Evolutionary conservation across 176 grass and related monocot species (phyloP).

Genomic region (Ensete glaucum): DNA sequence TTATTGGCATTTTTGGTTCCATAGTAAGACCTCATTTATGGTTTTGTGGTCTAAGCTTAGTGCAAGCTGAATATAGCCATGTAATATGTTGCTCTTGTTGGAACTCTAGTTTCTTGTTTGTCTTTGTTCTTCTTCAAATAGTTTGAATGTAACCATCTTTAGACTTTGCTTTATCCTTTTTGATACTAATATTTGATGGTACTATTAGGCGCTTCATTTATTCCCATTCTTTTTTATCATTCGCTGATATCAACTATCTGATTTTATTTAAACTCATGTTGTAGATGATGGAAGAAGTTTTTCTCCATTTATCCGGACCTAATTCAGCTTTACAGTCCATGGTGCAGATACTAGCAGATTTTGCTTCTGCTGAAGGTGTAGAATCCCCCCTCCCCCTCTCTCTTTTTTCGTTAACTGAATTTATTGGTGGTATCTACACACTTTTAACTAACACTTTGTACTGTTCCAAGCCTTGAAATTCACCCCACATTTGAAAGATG

Average conservation of each 20-base stretch:
- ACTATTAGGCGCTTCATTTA: constrained; percentile 3
- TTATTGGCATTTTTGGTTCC: no score
- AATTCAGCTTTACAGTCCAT: constrained; percentile 83
- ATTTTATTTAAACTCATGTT: constrained; percentile 10
- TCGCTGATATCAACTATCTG: constrained; percentile 6
- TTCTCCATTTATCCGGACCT: constrained; percentile 90
- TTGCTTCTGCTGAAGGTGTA: constrained; percentile 77
- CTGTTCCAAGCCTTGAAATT: constrained; percentile 82
- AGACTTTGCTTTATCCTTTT: constrained; percentile 1
- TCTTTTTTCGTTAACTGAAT: constrained; percentile 17
- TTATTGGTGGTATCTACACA: constrained; percentile 26
- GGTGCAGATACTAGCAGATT: constrained; percentile 97
- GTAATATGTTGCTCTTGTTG: no score
- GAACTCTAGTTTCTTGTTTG: no score
- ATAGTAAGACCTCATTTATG: no score
- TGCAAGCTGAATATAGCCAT: no score
- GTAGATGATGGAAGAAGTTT: constrained; percentile 94
- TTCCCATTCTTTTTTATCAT: background rate
- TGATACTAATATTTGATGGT: constrained; percentile 5
- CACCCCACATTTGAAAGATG: constrained; percentile 77
- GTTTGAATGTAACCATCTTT: background rate
- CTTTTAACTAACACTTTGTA: constrained; percentile 30
- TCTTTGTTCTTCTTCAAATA: no score
- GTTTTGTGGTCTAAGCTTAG: no score
- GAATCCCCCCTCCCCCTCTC: background rate